Evolutionary conservation across 2,329 filamentous ascomycete genomes (phyloP).

Genomic region (Bisporella sp.): DNA sequence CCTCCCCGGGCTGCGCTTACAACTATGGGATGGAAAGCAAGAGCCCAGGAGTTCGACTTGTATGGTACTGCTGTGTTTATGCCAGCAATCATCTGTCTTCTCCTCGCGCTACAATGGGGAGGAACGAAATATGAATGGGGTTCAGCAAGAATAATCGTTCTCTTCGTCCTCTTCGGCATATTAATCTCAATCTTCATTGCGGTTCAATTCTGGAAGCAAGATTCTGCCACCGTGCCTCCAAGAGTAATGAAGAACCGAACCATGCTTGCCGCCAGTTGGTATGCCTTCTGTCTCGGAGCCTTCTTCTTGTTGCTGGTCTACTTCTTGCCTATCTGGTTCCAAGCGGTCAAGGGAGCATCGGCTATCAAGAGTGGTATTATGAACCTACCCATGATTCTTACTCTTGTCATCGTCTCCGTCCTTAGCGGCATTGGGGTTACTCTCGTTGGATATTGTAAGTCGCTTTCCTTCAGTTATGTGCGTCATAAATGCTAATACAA

Average conservation of each 20-base stretch:
- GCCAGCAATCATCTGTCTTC: constrained; percentile 29
- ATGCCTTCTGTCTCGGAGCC: constrained; percentile 28
- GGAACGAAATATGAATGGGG: constrained; percentile 31
- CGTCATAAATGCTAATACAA: constrained; percentile 1
- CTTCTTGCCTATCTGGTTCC: constrained; percentile 42
- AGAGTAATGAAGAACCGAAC: constrained; percentile 31
- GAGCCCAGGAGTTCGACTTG: constrained; percentile 27
- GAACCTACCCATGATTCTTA: constrained; percentile 28
- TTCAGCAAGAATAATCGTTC: constrained; percentile 26
- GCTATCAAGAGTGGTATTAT: constrained; percentile 39
- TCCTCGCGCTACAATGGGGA: constrained; percentile 35
- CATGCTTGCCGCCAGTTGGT: constrained; percentile 27
- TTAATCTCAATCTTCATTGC: constrained; percentile 25
- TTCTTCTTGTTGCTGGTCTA: constrained; percentile 35
- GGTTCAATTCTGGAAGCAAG: constrained; percentile 31
- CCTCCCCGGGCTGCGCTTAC: constrained; percentile 17
- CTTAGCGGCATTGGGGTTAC: constrained; percentile 22
- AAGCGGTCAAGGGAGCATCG: constrained; percentile 36
- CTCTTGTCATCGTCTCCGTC: constrained; percentile 22
- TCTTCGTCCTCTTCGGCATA: constrained; percentile 26
- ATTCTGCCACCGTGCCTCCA: constrained; percentile 34
- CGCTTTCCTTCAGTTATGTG: not conserved
- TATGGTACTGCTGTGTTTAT: constrained; percentile 30
- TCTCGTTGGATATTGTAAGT: constrained; percentile 39
- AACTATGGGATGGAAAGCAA: constrained; percentile 31